phyloP scores from a whole-genome alignment of 139 green algal species.

The Closterium sp. region DNA sequence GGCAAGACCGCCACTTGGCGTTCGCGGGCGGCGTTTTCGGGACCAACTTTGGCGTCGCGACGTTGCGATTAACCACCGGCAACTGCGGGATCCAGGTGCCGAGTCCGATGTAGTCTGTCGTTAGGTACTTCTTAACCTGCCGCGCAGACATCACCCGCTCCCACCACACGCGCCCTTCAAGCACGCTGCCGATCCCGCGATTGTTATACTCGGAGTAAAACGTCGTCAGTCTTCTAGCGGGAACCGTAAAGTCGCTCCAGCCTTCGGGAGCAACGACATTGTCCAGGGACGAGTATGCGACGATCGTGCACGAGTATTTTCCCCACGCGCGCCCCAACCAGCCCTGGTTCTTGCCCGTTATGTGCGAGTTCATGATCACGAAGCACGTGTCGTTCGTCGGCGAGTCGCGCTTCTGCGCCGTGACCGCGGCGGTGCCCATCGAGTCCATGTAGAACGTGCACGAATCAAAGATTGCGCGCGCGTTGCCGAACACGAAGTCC shows the following conservation, averaged over 20 bases:
- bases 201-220: conserved; percentile 30
- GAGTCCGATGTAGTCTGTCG: background rate
- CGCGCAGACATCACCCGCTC: background rate
- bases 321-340: conserved; percentile 25
- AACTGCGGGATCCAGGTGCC: background rate
- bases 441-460: conserved; percentile 11
- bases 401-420: background rate
- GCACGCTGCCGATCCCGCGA: conserved; percentile 8
- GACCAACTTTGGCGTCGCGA: background rate
- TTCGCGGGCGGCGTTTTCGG: background rate
- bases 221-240: background rate
- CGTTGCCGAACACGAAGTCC: conserved; percentile 23
- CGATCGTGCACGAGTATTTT: conserved; percentile 22
- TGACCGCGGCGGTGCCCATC: background rate
- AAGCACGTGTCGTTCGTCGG: background rate
- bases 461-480: conserved; percentile 17
- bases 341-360: conserved; percentile 10
- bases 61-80: background rate
- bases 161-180: conserved; percentile 21
- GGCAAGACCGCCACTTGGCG: background rate
- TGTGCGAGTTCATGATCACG: conserved; percentile 1
- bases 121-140: conserved; percentile 19
- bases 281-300: conserved; percentile 17
- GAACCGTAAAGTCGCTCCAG: conserved; percentile 9
- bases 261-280: conserved; percentile 2